A percentile compares a stretch with the other conserved stretches of the same genome.
Evolutionary conservation across 2,329 filamentous ascomycete genomes (phyloP).

Genomic region (Penicillium sp.): DNA sequence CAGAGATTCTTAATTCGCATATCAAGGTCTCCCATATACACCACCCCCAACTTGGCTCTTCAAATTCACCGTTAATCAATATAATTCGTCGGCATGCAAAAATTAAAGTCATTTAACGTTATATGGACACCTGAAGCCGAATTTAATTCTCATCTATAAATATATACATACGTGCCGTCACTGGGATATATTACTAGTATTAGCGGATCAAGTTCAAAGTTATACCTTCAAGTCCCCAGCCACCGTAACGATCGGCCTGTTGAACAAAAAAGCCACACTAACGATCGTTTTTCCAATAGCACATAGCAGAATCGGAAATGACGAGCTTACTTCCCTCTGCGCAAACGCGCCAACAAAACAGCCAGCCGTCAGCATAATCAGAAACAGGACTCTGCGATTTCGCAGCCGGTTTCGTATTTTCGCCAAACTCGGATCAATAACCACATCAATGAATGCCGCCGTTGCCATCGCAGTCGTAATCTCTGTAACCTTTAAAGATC

Average conservation of each 20-base stretch:
- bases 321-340: conserved; percentile 16
- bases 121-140: too few species aligned
- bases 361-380: conserved; percentile 19
- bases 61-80: too few species aligned
- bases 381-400: conserved; percentile 20
- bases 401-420: conserved; percentile 53
- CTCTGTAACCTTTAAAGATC: conserved; percentile 61
- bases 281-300: conserved; percentile 19
- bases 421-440: conserved; percentile 60
- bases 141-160: too few species aligned
- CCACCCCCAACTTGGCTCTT: too few species aligned
- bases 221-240: conserved; percentile 6
- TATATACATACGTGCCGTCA: too few species aligned
- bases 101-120: too few species aligned
- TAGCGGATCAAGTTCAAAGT: too few species aligned
- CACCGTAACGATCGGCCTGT: conserved; percentile 7
- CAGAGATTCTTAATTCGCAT: too few species aligned
- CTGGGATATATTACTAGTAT: too few species aligned
- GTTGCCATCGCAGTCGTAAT: conserved; percentile 70
- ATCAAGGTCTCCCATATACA: too few species aligned
- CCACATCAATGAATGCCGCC: conserved; percentile 64
- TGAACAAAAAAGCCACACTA: conserved; percentile 18
- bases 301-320: conserved; percentile 21
- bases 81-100: too few species aligned
- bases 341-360: conserved; percentile 25